Base-by-base conservation (phyloP, 2,329 filamentous ascomycete genomes). In the Colletotrichum sp. region DNA sequence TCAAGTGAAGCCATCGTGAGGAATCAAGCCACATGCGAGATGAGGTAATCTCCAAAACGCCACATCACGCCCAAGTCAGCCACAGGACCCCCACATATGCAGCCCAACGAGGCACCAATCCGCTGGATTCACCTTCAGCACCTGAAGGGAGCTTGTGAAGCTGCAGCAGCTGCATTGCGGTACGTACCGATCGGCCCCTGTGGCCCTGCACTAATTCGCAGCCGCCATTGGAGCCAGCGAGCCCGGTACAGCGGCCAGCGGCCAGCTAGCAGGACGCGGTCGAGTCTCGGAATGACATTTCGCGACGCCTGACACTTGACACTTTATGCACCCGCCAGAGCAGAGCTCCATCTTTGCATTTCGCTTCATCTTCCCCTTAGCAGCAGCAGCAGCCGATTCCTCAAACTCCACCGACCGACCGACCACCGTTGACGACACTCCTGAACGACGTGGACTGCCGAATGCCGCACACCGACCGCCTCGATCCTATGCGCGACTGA, bases 231-330 rank as follows among this genome's bases (percentile, higher is more conserved):
- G 39, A 49, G 19, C 39, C 39, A 49, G 39, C 39, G 39, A 49
- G 39, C 44, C 44, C 44, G n/a, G n/a, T 22, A 5, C 44, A 52
- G 44, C n/a, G 44, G 44, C n/a, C 44, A 52, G 44, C 44, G n/a
- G 44, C 44, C 44, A 52, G 44, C 44, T 52, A 52, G 44, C 44
- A 52, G 69, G 62, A 65, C 71, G 75, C 75, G 75, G 75, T 75
- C 65, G 32, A 77, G 75, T 77, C 71, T 77, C 77, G 77, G 77
- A 76, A 77, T 77, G 77, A 77, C 75, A 82, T 81, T 82, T 82
- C 81, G 81, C 81, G 81, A 82, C 81, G 80, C 77, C 77, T 81
- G 79, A 78, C 80, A 80, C 81, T 79, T 66, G 78, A 76, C 78
- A 80, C 30, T 82, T 82, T 79, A 82, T 83, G 81, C 80, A 77